Percentiles rank a stretch among this genome's conserved stretches.
Evolutionary conservation across 371 early-diverging fungal species (phyloP).

Genomic region (Cokeromyces recurvatus): DNA sequence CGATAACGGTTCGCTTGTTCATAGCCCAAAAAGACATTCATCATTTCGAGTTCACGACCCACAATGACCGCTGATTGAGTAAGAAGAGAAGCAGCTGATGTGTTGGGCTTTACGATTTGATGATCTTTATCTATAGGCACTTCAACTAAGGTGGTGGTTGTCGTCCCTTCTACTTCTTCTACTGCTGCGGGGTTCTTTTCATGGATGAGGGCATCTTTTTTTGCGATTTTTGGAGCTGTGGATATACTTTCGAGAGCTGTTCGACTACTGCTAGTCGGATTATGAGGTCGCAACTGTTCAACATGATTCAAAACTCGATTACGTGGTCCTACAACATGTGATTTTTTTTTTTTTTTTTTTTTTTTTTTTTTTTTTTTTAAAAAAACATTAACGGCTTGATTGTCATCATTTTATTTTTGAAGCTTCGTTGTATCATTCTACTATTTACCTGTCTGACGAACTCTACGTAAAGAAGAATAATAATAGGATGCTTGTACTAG

Average conservation of each 20-base stretch:
- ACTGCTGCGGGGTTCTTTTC: too few species aligned
- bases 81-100: constrained; percentile 39
- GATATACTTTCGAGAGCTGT: too few species aligned
- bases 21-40: constrained; percentile 76
- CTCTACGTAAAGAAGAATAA: constrained; percentile 20
- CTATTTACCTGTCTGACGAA: constrained; percentile 12
- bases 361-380: too few species aligned
- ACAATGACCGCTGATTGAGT: constrained; percentile 65
- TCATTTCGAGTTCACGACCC: constrained; percentile 78
- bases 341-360: too few species aligned
- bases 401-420: not conserved
- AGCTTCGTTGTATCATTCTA: not conserved
- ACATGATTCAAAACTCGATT: constrained; percentile 35
- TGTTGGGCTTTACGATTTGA: constrained; percentile 31
- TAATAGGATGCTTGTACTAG: too few species aligned
- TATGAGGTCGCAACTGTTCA: too few species aligned
- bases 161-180: too few species aligned
- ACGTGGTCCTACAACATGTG: constrained; percentile 34
- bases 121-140: constrained; percentile 26
- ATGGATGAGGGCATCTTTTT: too few species aligned
- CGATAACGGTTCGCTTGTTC: constrained; percentile 90
- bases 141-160: constrained; percentile 28
- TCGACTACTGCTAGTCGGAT: too few species aligned
- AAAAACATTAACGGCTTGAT: not conserved
- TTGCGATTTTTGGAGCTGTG: too few species aligned